Percentiles rank a stretch among this genome's conserved stretches.
These are phyloP conservation scores for Scleroderma citrinum DNA, from an alignment of 768 basidiomycete species.

Conservation along the genomic window DNA sequence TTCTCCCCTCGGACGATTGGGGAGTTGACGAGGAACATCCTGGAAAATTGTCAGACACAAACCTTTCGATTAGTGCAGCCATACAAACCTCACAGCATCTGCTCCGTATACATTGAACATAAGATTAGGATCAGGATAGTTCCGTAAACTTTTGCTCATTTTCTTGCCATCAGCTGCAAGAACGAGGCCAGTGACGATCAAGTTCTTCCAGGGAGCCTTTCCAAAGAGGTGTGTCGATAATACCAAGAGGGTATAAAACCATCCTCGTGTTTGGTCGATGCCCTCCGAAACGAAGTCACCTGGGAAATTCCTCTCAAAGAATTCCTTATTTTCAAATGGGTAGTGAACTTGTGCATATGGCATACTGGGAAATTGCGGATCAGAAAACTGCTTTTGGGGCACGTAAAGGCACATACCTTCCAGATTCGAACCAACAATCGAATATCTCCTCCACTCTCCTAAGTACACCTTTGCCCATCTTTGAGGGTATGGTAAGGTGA, in stretches of 20 bases:
- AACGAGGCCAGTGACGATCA: slow-evolving; percentile 94
- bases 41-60: slow-evolving; percentile 21
- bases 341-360: slow-evolving; percentile 97
- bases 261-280: slow-evolving; percentile 97
- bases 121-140: slow-evolving; percentile 93
- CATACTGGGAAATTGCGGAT: slow-evolving; percentile 59
- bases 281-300: slow-evolving; percentile 98
- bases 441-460: slow-evolving; percentile 97
- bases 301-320: slow-evolving; percentile 81
- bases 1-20: slow-evolving; percentile 98
- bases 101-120: slow-evolving; percentile 91
- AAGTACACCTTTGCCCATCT: slow-evolving; percentile 77
- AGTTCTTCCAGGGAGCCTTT: slow-evolving; percentile 94
- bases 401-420: slow-evolving; percentile 54
- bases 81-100: slow-evolving; percentile 77
- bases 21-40: slow-evolving; percentile 98
- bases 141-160: slow-evolving; percentile 97
- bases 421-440: slow-evolving; percentile 99
- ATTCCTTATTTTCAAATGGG: slow-evolving; percentile 94
- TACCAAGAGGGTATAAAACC: slow-evolving; percentile 98
- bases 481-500: slow-evolving; percentile 92
- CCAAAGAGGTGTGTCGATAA: slow-evolving; percentile 94
- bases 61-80: background rate
- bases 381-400: background rate
- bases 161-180: slow-evolving; percentile 97